Conservation (phyloP, 441 rosid genomes). For the Gossypium schwendimanii region DNA sequence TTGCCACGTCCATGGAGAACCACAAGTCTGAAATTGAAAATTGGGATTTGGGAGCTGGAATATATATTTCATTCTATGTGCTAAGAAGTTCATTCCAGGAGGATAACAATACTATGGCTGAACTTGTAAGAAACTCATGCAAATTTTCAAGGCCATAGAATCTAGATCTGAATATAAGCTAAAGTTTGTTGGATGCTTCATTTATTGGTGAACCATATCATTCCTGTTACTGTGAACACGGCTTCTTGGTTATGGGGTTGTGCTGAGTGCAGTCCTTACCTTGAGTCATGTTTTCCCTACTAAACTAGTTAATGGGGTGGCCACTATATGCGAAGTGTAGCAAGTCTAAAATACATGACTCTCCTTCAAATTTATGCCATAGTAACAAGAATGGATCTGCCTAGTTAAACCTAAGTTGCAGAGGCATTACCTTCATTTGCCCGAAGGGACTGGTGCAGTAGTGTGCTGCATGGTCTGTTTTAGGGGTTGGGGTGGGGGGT, state of each 20-base stretch:
- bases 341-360: background rate
- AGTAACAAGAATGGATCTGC: background rate
- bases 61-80: conserved; percentile 63
- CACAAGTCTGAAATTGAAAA: conserved; percentile 89
- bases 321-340: background rate
- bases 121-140: conserved; percentile 42
- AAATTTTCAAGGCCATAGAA: background rate
- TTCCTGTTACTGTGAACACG: background rate
- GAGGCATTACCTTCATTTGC: background rate
- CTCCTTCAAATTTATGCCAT: background rate
- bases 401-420: background rate
- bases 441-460: background rate
- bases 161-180: conserved; percentile 5
- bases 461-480: background rate
- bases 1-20: conserved; percentile 74
- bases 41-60: conserved; percentile 96
- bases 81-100: conserved; percentile 59
- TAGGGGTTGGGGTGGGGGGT: background rate
- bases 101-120: conserved; percentile 38
- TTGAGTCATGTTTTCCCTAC: background rate
- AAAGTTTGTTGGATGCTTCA: conserved; percentile 1
- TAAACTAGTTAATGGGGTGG: background rate
- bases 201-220: background rate
- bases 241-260: background rate
- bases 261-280: conserved; percentile 4